A percentile compares a stretch with the other conserved stretches of the same genome.
phyloP scores from a whole-genome alignment of 2,329 filamentous ascomycete genomes.

The Aspergillus pseudoterreus region DNA sequence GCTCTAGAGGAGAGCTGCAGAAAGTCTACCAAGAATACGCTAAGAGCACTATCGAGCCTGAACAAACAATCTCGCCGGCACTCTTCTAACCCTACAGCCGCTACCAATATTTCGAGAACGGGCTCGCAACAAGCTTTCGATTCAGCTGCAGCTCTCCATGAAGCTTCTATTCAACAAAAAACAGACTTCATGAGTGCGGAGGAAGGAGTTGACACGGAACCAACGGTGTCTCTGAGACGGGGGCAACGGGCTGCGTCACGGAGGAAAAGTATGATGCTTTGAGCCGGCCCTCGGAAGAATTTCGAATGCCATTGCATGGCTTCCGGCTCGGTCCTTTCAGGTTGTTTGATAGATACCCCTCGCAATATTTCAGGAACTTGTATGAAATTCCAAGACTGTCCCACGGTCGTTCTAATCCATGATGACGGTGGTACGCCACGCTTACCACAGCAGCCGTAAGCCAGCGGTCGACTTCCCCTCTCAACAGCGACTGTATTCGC shows the following conservation, averaged over 20 bases:
- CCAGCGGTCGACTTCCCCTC: too few relatives aligned
- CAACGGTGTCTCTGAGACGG: conserved; percentile 13
- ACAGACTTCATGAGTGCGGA: not conserved
- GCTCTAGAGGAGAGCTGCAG: too few relatives aligned
- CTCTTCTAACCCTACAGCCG: conserved; percentile 28
- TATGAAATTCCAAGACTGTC: too few relatives aligned
- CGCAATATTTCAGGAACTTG: too few relatives aligned
- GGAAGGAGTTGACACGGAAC: not conserved
- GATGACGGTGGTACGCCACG: too few relatives aligned
- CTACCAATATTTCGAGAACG: not conserved
- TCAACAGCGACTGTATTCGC: too few relatives aligned
- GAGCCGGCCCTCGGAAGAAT: not conserved
- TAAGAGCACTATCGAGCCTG: conserved; percentile 8
- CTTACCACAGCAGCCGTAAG: too few relatives aligned
- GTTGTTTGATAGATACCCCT: too few relatives aligned
- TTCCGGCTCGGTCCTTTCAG: too few relatives aligned
- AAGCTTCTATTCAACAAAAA: not conserved
- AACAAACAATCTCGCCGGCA: conserved; percentile 27
- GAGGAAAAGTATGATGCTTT: conserved; percentile 42
- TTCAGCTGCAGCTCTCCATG: not conserved
- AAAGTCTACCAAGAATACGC: not conserved
- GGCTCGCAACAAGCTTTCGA: not conserved
- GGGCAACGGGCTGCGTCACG: conserved; percentile 31
- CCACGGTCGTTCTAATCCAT: too few relatives aligned
- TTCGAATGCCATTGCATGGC: too few relatives aligned